These are phyloP conservation scores for Piper betle DNA, from an alignment of 164 flowering plant species.

Conservation along the genomic window DNA sequence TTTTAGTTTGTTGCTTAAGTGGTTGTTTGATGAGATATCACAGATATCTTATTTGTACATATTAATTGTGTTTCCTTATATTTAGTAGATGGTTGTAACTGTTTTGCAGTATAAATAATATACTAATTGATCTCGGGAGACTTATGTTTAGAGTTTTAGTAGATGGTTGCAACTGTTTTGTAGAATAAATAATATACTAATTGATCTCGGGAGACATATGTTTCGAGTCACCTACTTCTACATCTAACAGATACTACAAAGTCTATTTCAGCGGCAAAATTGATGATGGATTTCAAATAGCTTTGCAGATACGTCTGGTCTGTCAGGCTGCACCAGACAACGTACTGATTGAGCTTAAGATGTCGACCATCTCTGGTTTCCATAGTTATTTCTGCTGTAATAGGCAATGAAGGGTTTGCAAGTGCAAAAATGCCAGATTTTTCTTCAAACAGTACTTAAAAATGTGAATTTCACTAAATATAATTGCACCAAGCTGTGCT, in stretches of 20 bases:
- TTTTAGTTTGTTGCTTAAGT: too few relatives aligned
- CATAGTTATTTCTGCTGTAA: slow-evolving; percentile 89
- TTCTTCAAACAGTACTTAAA: slow-evolving; percentile 25
- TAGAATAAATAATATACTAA: too few relatives aligned
- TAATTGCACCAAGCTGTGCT: slow-evolving; percentile 38
- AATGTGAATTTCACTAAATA: slow-evolving; percentile 27
- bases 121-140: too few relatives aligned
- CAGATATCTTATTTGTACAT: too few relatives aligned
- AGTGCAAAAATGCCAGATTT: slow-evolving; percentile 60
- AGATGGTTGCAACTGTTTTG: too few relatives aligned
- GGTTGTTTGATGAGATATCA: too few relatives aligned
- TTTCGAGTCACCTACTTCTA: too few relatives aligned
- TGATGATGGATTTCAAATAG: slow-evolving; percentile 64
- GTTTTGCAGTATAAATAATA: too few relatives aligned
- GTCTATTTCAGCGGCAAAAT: slow-evolving; percentile 40
- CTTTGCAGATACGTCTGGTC: slow-evolving; percentile 52
- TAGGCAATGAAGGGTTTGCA: slow-evolving; percentile 54
- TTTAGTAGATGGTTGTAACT: too few relatives aligned
- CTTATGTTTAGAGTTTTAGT: too few relatives aligned
- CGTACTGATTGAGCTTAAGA: slow-evolving; percentile 93
- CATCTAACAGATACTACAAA: slow-evolving; percentile 36
- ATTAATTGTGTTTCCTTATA: too few relatives aligned
- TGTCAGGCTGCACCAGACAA: slow-evolving; percentile 77
- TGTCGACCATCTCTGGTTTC: slow-evolving; percentile 79
- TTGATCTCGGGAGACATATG: too few relatives aligned